Evolutionary conservation across 306 rosid species (phyloP).

Genomic region (Lablab purpureus): DNA sequence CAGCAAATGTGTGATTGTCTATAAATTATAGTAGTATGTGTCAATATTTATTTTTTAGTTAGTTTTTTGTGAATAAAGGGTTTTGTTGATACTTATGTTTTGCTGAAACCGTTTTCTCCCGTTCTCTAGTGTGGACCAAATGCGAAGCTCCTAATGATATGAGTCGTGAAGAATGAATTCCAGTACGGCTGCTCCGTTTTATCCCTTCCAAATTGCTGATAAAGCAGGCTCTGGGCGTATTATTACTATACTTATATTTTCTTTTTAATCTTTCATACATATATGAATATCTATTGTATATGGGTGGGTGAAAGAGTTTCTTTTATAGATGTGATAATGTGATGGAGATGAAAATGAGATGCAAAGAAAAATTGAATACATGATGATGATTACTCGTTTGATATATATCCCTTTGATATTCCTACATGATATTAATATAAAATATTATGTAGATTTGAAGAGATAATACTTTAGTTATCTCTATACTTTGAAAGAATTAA

Average conservation of each 20-base stretch:
- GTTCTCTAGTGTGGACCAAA: neutral
- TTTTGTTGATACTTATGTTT: conserved; percentile 25
- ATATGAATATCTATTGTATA: neutral
- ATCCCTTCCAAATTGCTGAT: conserved; percentile 1
- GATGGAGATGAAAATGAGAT: neutral
- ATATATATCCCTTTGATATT: neutral
- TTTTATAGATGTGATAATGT: neutral
- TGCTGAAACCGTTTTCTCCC: conserved; percentile 14
- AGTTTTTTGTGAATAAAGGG: conserved; percentile 13
- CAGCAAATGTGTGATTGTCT: conserved; percentile 43
- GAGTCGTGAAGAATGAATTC: conserved; percentile 23
- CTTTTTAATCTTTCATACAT: neutral
- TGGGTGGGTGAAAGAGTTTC: neutral
- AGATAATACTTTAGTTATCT: neutral
- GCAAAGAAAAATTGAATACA: neutral
- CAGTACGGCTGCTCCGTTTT: neutral
- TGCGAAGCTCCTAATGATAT: conserved; percentile 20
- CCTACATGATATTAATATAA: neutral
- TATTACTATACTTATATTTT: neutral
- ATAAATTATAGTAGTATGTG: conserved; percentile 34
- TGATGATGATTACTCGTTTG: neutral
- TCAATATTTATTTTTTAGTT: conserved; percentile 30
- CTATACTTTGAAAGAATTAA: neutral
- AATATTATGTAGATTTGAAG: neutral
- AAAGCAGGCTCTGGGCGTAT: neutral